These are phyloP conservation scores for Neurospora hispaniola DNA, from an alignment of 495 filamentous ascomycete species.

Conservation along the genomic window DNA sequence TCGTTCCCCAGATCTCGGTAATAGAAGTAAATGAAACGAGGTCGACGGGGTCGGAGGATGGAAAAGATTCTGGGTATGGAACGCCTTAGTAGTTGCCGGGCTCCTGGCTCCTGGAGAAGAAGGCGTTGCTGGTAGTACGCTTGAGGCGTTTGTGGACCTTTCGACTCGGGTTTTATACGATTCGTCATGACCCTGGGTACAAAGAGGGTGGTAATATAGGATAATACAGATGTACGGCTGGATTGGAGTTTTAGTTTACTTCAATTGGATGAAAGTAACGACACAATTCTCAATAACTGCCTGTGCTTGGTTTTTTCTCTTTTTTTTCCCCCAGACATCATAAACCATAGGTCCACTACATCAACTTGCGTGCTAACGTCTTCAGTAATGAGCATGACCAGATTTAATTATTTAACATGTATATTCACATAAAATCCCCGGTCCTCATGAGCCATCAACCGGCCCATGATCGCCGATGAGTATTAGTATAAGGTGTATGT, in stretches of 20 bases:
- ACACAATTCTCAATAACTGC: not conserved
- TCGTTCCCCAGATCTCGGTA: not conserved
- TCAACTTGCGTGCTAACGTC: not conserved
- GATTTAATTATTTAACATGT: not conserved
- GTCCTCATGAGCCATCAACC: not conserved
- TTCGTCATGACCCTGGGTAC: not conserved
- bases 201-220: not conserved
- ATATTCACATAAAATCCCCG: not conserved
- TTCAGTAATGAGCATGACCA: not conserved
- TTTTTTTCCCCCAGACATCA: not conserved
- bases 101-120: not conserved
- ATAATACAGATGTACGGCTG: not conserved
- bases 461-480: not conserved
- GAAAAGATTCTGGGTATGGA: slow-evolving; percentile 26
- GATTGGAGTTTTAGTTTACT: not conserved
- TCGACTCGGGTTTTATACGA: not conserved
- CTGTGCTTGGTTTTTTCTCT: too few relatives aligned
- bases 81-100: slow-evolving; percentile 3
- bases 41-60: slow-evolving; percentile 6
- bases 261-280: not conserved
- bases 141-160: not conserved
- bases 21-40: not conserved
- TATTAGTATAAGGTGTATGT: not conserved
- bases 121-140: not conserved
- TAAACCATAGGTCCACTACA: not conserved